Evolutionary conservation across 1,284 basidiomycete species (phyloP), one percentile per base, ranked within the genome.

Genomic region (Flammula alnicola): DNA sequence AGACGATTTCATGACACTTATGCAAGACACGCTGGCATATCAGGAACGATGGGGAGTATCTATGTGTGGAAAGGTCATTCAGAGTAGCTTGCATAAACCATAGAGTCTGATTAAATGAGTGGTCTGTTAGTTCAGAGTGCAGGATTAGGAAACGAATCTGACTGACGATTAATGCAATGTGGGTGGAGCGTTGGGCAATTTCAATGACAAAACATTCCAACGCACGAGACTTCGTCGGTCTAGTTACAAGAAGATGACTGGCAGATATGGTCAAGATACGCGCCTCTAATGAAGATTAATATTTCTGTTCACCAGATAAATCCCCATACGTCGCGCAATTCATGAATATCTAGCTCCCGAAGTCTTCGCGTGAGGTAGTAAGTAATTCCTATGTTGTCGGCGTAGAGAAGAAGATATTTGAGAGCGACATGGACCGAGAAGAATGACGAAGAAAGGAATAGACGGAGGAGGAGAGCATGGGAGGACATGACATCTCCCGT

Each of bases 41-140:
- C 50, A 84, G 75, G 70, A 99, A 98, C 0, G 94, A 90, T 20
- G 79, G 81, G 1, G 94, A 87, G 52, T 86, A 81, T 36, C 84
- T 78, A 32, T 77, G 76, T 10, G 76, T 66, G 0, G 90, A 81
- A n/a, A 97, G 76, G 69, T 98, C 95, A 55, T 83, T 85, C n/a
- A 98, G 76, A 23, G 91, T 85, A 17, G 94, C 91, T 81, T 98
- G 95, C 88, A 98, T 95, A 70, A 95, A 97, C 94, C 95, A 98
- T 43, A 98, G 75, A 0, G 95, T 97, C 95, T 96, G 63, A 10
- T 30, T 30, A 44, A 49, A n/a, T n/a, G n/a, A n/a, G n/a, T n/a
- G 42, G 22, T 44, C 4, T 31, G 38, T 52, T 31, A 54, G 27
- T 29, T 38, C 10, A 32, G 16, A 20, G 29, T 36, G 32, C 32